Evolutionary conservation across 1,284 basidiomycete species (phyloP), one percentile per base, ranked within the genome.

Genomic region (Leccinum proliferum): DNA sequence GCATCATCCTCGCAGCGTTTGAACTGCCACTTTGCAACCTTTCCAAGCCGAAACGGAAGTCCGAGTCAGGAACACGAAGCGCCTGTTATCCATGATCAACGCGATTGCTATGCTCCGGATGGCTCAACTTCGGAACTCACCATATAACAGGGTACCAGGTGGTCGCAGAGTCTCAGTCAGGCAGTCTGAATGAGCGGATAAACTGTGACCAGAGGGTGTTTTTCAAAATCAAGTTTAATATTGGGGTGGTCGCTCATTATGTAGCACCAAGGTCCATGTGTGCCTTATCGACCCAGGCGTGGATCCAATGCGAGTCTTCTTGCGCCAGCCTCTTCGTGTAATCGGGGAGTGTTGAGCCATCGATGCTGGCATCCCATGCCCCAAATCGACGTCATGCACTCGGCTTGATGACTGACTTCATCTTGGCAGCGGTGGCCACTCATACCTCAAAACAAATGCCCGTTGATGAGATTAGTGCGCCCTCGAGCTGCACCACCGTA

Each of bases 401-500:
- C 18, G 5, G 8, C 53, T 12, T n/a, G 12, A 60, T 37, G 14
- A 9, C 4, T 37, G 7, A 21, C 25, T 29, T 37, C 14, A 18
- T 15, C 14, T 15, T 32, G 14, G 52, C 21, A 14, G 25, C 14
- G 14, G 25, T 25, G 14, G 15, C 21, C 9, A 15, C 25, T 29
- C 25, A 32, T 21, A 21, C 11, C 46, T 48, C 2, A 29, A 12
- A 39, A 4, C 34, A 37, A 61, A 4, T 39, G 62, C 50, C 65
- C 59, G 35, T 57, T 32, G 57, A 57, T 50, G 48, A 58, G 39
- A 55, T 68, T 43, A 11, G 10, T 48, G 15, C 46, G 21, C 34
- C 62, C 29, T 58, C 55, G 55, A 46, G 14, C n/a, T 46, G 43
- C 43, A 46, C 15, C 9, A 11, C 10, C 43, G 43, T 46, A 46